A percentile compares a stretch with the other conserved stretches of the same genome.
Evolutionary conservation across 208 protist genomes (phyloP).

Genomic region (Wallacemonas collosoma): DNA sequence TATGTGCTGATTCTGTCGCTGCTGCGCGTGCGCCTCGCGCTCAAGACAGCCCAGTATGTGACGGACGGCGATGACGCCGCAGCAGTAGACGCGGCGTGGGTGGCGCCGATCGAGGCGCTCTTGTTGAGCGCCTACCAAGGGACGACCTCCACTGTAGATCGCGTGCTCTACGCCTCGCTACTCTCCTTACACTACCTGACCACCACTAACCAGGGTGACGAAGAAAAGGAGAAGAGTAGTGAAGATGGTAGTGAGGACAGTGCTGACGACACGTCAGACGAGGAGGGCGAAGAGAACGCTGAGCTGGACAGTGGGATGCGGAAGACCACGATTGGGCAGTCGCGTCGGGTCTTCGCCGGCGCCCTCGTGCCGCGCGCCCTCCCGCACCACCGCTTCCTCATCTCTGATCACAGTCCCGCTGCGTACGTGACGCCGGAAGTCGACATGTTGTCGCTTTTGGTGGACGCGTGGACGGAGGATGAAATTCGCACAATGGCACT

Average conservation of each 20-base stretch:
- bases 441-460: slow-evolving; percentile 78
- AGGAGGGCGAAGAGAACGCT: slow-evolving; percentile 6
- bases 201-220: not conserved
- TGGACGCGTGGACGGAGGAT: slow-evolving; percentile 76
- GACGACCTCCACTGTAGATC: slow-evolving; percentile 60
- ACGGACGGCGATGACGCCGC: not conserved
- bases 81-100: not conserved
- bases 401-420: slow-evolving; percentile 51
- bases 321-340: too few species aligned
- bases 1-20: slow-evolving; percentile 40
- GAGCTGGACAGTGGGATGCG: too few species aligned
- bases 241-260: not conserved
- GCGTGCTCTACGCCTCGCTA: slow-evolving; percentile 72
- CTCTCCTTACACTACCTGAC: slow-evolving; percentile 71
- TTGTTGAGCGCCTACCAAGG: slow-evolving; percentile 58
- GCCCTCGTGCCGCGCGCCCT: slow-evolving; percentile 52
- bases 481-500: slow-evolving; percentile 58
- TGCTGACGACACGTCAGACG: not conserved
- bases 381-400: slow-evolving; percentile 60
- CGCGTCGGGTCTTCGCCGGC: slow-evolving; percentile 29
- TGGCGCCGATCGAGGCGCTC: slow-evolving; percentile 23
- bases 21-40: slow-evolving; percentile 27
- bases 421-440: slow-evolving; percentile 64
- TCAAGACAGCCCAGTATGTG: not conserved
- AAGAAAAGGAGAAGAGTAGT: slow-evolving; percentile 7